Conservation (phyloP, 495 filamentous ascomycete species). For the Hyaloscypha hepaticicola region DNA sequence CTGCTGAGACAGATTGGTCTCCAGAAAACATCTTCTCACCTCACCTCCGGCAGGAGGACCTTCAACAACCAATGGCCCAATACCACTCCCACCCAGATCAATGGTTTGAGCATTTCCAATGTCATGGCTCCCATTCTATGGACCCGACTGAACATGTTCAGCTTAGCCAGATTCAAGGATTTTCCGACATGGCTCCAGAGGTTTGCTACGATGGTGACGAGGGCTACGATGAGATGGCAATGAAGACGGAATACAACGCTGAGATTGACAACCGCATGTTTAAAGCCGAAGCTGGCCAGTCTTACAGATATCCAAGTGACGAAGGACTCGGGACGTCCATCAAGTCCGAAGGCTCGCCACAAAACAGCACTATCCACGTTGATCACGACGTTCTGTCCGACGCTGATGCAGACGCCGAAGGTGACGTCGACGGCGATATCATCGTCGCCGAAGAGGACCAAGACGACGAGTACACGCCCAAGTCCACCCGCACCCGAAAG, state of each 20-base stretch:
- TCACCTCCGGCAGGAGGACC: not conserved
- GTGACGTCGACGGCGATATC: slow-evolving; percentile 5
- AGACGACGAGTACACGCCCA: slow-evolving; percentile 27
- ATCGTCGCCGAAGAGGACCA: not conserved
- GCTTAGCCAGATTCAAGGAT: slow-evolving; percentile 21
- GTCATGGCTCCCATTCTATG: not conserved
- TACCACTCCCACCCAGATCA: slow-evolving; percentile 8
- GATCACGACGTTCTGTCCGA: slow-evolving; percentile 9
- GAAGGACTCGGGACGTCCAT: slow-evolving; percentile 24
- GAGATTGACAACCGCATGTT: slow-evolving; percentile 3
- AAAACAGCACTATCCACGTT: not conserved
- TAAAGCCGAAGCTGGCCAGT: not conserved
- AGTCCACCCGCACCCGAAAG: slow-evolving; percentile 17
- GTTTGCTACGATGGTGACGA: slow-evolving; percentile 19
- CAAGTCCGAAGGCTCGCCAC: slow-evolving; percentile 13
- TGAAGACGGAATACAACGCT: slow-evolving; percentile 7
- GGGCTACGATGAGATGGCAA: slow-evolving; percentile 14
- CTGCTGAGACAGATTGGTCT: slow-evolving; percentile 17
- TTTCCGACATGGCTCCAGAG: slow-evolving; percentile 13
- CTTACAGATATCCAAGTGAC: slow-evolving; percentile 15
- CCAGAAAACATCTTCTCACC: slow-evolving; percentile 15
- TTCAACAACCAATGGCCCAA: slow-evolving; percentile 5
- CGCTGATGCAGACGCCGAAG: slow-evolving; percentile 18
- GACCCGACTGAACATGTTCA: slow-evolving; percentile 6
- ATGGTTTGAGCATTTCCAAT: slow-evolving; percentile 1